phyloP scores from a whole-genome alignment of 495 filamentous ascomycete genomes.

The Tuber borchii region DNA sequence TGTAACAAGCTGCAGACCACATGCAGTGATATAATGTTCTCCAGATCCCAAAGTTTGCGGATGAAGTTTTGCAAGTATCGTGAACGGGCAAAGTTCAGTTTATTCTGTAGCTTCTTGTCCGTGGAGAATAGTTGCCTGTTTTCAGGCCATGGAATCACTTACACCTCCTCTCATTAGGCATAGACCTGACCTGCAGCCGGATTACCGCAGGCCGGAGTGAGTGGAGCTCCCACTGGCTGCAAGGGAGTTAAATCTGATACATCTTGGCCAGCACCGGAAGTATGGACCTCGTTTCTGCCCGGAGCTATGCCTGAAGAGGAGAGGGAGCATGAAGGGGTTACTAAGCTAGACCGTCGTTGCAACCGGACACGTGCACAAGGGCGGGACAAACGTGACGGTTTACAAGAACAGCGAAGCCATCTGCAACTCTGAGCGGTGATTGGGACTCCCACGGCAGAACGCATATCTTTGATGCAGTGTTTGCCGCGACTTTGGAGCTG shows the following conservation, averaged over 20 bases:
- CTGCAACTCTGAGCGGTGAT: conserved; percentile 11
- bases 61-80: too few relatives aligned
- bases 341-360: neutral
- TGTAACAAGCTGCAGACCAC: too few relatives aligned
- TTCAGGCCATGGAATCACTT: neutral
- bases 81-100: too few relatives aligned
- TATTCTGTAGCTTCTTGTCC: too few relatives aligned
- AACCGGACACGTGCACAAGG: conserved; percentile 30
- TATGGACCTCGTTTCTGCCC: neutral
- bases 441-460: neutral
- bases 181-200: neutral
- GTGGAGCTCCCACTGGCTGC: neutral
- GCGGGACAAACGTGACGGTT: conserved; percentile 19
- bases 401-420: conserved; percentile 17
- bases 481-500: too few relatives aligned
- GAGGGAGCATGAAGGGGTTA: neutral
- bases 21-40: too few relatives aligned
- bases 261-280: neutral
- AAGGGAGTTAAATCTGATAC: neutral
- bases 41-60: too few relatives aligned
- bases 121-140: too few relatives aligned
- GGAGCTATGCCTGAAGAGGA: neutral
- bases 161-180: neutral
- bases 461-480: too few relatives aligned
- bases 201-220: neutral